phyloP scores from a whole-genome alignment of 176 grass and related monocot genomes.

The Secale cereale region DNA sequence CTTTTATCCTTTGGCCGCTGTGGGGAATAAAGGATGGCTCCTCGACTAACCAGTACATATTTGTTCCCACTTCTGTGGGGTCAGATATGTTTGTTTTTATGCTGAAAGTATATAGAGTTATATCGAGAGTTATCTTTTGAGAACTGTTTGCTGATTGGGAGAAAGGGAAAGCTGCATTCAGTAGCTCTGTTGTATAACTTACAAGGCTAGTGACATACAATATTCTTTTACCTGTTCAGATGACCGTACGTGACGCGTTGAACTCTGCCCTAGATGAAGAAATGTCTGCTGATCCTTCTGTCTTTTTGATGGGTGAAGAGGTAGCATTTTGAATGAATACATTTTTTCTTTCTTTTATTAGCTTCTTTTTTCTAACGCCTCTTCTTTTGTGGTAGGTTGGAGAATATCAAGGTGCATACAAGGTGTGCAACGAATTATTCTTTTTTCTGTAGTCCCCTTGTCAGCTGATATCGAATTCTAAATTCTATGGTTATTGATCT shows the following conservation, averaged over 20 bases:
- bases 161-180: background rate
- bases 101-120: background rate
- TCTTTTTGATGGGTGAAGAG: slow-evolving; percentile 99
- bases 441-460: background rate
- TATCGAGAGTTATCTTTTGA: background rate
- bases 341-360: background rate
- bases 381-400: slow-evolving; percentile 66
- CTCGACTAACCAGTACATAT: background rate
- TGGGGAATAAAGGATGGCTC: too few species aligned
- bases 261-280: slow-evolving; percentile 98
- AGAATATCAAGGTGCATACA: slow-evolving; percentile 98
- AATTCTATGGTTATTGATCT: slow-evolving; percentile 16
- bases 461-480: background rate
- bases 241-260: slow-evolving; percentile 85
- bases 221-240: slow-evolving; percentile 54
- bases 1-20: background rate
- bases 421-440: slow-evolving; percentile 41
- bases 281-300: slow-evolving; percentile 95
- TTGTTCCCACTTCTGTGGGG: background rate
- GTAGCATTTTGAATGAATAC: slow-evolving; percentile 29
- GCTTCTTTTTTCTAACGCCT: slow-evolving; percentile 7
- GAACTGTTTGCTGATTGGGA: background rate
- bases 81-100: background rate
- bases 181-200: background rate
- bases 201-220: background rate